Evolutionary conservation across 176 grass and related monocot species (phyloP).

Genomic region (Bonia amplexicaulis): DNA sequence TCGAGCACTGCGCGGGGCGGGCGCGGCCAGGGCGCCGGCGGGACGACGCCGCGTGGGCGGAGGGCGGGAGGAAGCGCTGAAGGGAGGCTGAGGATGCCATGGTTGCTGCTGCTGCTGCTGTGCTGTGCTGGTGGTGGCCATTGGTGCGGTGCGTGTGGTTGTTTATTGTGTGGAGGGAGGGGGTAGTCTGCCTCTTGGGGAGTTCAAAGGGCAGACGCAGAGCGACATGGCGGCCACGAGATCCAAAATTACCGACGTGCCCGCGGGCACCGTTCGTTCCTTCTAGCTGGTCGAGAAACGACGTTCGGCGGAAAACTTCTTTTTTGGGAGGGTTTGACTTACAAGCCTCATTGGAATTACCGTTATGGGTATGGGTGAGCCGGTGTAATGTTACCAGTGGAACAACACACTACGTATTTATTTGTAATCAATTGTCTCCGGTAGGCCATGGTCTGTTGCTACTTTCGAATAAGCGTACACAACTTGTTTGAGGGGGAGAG

Average conservation of each 20-base stretch:
- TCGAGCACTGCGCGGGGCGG: neutral
- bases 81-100: conserved; percentile 79
- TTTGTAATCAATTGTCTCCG: too few species aligned
- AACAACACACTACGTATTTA: too few species aligned
- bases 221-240: conserved; percentile 10
- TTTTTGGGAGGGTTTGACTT: too few species aligned
- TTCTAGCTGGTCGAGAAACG: too few species aligned
- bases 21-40: neutral
- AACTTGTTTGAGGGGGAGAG: too few species aligned
- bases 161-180: conserved; percentile 40
- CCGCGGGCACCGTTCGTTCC: neutral
- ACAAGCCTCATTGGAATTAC: too few species aligned
- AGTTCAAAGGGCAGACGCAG: conserved; percentile 35
- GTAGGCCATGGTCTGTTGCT: too few species aligned
- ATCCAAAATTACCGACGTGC: conserved; percentile 10
- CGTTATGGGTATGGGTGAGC: too few species aligned
- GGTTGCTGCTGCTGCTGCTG: neutral
- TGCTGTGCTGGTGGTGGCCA: conserved; percentile 21
- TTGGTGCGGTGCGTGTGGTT: conserved; percentile 43
- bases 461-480: too few species aligned
- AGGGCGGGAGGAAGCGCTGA: conserved; percentile 49
- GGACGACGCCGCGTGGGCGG: conserved; percentile 15
- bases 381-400: too few species aligned
- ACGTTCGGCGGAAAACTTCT: too few species aligned
- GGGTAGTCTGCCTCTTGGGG: conserved; percentile 45